Conservation (phyloP, 2,329 filamentous ascomycete genomes). For the Fusarium drepaniforme region DNA sequence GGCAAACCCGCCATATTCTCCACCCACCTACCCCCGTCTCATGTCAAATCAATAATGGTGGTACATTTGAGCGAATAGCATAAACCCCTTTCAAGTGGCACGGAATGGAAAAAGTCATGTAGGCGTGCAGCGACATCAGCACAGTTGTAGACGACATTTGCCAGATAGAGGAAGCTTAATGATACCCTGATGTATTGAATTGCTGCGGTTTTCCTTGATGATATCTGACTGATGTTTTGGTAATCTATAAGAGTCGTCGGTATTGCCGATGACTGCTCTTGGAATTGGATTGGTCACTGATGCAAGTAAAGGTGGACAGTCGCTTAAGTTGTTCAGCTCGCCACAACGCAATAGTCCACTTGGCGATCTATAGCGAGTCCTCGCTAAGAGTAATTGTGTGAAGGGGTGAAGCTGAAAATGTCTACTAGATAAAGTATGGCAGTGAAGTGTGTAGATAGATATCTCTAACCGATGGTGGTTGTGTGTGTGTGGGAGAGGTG, state of each 20-base stretch:
- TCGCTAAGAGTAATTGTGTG: background rate
- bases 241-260: background rate
- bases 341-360: background rate
- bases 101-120: conserved; percentile 33
- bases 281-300: background rate
- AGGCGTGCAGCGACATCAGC: conserved; percentile 25
- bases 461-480: background rate
- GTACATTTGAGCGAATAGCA: conserved; percentile 29
- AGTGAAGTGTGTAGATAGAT: background rate
- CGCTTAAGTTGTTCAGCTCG: background rate
- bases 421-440: background rate
- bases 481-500: background rate
- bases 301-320: background rate
- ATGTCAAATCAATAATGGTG: background rate
- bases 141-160: conserved; percentile 40
- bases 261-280: background rate
- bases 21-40: conserved; percentile 5
- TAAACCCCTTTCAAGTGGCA: conserved; percentile 22
- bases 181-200: conserved; percentile 54
- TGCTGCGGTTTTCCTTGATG: background rate
- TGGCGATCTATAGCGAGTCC: background rate
- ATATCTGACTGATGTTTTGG: background rate
- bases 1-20: conserved; percentile 21
- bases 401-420: background rate
- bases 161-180: conserved; percentile 51